Percentiles rank a stretch among this genome's conserved stretches.
phyloP scores from a whole-genome alignment of 2,329 filamentous ascomycete species.

The Penicillium capsulatum region DNA sequence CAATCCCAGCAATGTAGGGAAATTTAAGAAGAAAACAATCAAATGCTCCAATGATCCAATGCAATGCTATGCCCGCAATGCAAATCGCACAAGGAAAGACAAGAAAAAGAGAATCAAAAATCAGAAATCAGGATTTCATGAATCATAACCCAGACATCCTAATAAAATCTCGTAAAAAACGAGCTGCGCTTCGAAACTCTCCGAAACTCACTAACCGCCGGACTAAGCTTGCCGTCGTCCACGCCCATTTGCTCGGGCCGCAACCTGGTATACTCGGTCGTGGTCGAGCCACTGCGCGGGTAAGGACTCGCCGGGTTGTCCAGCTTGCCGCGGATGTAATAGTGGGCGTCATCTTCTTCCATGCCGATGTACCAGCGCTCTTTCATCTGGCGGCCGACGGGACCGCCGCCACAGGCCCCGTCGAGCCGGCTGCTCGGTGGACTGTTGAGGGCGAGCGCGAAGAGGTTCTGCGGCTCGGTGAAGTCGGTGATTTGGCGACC shows the following conservation, averaged over 20 bases:
- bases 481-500: constrained; percentile 69
- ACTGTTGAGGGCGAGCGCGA: constrained; percentile 65
- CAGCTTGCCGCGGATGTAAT: constrained; percentile 46
- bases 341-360: constrained; percentile 50
- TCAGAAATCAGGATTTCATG: no score
- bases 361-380: constrained; percentile 45
- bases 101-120: no score
- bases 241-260: constrained; percentile 10
- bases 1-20: no score
- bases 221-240: constrained; percentile 25
- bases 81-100: no score
- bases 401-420: constrained; percentile 56
- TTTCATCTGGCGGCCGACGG: constrained; percentile 48
- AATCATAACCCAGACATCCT: neutral
- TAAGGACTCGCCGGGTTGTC: constrained; percentile 18
- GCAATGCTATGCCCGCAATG: no score
- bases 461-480: constrained; percentile 71
- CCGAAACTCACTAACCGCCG: constrained; percentile 34
- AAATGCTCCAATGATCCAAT: no score
- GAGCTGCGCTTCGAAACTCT: constrained; percentile 27
- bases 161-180: constrained; percentile 28
- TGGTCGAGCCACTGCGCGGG: neutral
- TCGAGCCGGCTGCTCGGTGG: constrained; percentile 51
- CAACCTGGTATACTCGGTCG: neutral
- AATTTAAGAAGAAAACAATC: no score